Conservation (phyloP, 179 eudicot species). For the Patellifolia procumbens region DNA sequence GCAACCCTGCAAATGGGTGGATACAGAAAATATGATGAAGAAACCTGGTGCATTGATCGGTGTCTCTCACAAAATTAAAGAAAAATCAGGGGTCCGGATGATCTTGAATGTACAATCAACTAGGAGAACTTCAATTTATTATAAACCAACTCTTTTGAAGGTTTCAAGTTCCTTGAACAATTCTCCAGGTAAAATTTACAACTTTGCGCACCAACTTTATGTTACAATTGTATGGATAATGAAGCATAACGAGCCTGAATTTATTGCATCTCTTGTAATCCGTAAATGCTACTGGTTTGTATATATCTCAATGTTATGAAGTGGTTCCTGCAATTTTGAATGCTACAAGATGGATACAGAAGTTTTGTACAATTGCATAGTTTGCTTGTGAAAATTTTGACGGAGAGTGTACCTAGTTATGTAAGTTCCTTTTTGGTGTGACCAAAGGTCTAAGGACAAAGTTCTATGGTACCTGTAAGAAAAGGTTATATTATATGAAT, state of each 20-base stretch:
- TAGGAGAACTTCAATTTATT: too few relatives aligned
- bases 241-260: slow-evolving; percentile 5
- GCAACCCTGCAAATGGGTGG: slow-evolving; percentile 50
- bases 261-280: neutral
- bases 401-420: too few relatives aligned
- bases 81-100: slow-evolving; percentile 34
- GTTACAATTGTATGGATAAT: neutral
- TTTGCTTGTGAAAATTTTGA: too few relatives aligned
- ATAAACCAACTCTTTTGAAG: slow-evolving; percentile 31
- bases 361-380: neutral
- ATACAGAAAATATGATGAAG: slow-evolving; percentile 35
- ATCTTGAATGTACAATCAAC: slow-evolving; percentile 28
- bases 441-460: too few relatives aligned
- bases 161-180: slow-evolving; percentile 53
- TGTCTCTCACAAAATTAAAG: slow-evolving; percentile 38
- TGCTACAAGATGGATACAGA: neutral
- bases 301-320: neutral
- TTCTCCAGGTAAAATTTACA: slow-evolving; percentile 45
- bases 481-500: too few relatives aligned
- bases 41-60: slow-evolving; percentile 40
- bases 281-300: neutral
- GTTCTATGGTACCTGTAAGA: too few relatives aligned
- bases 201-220: neutral
- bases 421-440: too few relatives aligned
- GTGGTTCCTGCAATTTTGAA: neutral